phyloP scores from a whole-genome alignment of 2,329 filamentous ascomycete species.

The Fusarium incarnatum region DNA sequence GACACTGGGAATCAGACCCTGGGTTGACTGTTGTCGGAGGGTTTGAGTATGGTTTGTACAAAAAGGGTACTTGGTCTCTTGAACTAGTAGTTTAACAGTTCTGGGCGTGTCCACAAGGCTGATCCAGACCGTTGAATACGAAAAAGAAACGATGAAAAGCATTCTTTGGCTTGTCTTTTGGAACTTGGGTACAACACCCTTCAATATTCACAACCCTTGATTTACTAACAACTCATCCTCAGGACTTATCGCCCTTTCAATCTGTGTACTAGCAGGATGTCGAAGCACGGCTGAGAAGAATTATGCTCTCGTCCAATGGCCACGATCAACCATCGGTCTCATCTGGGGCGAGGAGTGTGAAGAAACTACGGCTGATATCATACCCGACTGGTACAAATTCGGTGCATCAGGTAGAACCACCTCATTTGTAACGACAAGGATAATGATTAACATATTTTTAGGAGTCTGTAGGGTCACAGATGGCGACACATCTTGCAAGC shows the following conservation, averaged over 20 bases:
- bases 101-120: background rate
- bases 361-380: constrained; percentile 12
- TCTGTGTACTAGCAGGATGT: constrained; percentile 36
- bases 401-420: constrained; percentile 21
- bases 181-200: constrained; percentile 14
- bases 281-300: constrained; percentile 26
- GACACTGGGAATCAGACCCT: background rate
- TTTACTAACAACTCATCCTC: background rate
- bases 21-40: background rate
- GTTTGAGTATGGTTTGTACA: background rate
- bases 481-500: constrained; percentile 16
- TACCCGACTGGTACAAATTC: constrained; percentile 33
- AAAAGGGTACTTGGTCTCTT: background rate
- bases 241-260: constrained; percentile 34
- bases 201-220: background rate
- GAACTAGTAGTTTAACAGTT: background rate
- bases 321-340: constrained; percentile 25
- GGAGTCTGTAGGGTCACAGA: constrained; percentile 28
- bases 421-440: no score
- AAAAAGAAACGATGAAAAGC: constrained; percentile 14
- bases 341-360: constrained; percentile 32
- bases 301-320: constrained; percentile 38
- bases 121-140: background rate
- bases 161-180: constrained; percentile 12
- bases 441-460: background rate